Conservation (phyloP, 2,329 filamentous ascomycete species). For the Cadophora sp. region DNA sequence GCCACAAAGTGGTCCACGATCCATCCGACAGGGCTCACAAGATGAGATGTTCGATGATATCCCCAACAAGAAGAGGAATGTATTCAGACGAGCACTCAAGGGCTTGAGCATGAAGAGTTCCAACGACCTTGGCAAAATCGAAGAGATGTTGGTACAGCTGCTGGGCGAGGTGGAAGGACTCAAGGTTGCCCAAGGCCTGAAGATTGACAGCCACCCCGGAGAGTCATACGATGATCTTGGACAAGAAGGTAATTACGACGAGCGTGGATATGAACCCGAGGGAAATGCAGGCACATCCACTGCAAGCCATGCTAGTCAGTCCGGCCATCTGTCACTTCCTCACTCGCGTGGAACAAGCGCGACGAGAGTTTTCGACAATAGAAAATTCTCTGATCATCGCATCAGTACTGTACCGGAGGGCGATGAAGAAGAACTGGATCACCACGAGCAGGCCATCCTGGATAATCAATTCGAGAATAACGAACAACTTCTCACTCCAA, state of each 20-base stretch:
- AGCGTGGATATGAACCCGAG: slow-evolving; percentile 82
- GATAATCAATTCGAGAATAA: slow-evolving; percentile 65
- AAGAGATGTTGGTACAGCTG: slow-evolving; percentile 90
- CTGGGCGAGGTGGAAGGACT: slow-evolving; percentile 89
- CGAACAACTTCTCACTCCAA: slow-evolving; percentile 67
- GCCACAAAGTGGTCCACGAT: slow-evolving; percentile 62
- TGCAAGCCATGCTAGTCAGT: slow-evolving; percentile 75
- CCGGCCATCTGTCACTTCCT: slow-evolving; percentile 73
- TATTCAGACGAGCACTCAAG: slow-evolving; percentile 94
- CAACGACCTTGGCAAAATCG: slow-evolving; percentile 86
- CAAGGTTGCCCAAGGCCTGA: slow-evolving; percentile 62
- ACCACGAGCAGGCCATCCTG: slow-evolving; percentile 55
- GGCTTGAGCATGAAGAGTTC: slow-evolving; percentile 87
- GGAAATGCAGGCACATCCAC: slow-evolving; percentile 79
- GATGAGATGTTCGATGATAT: slow-evolving; percentile 60
- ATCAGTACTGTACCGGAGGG: slow-evolving; percentile 90
- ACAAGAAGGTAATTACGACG: slow-evolving; percentile 67
- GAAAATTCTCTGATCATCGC: slow-evolving; percentile 74
- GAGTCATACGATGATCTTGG: slow-evolving; percentile 75
- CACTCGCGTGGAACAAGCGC: slow-evolving; percentile 54
- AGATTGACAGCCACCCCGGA: slow-evolving; percentile 59
- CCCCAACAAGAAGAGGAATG: slow-evolving; percentile 83
- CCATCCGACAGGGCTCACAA: slow-evolving; percentile 56
- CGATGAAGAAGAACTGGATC: slow-evolving; percentile 65
- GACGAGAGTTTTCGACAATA: slow-evolving; percentile 45